phyloP scores from a whole-genome alignment of 1,139 yeast genomes.

The Candida dubliniensis region DNA sequence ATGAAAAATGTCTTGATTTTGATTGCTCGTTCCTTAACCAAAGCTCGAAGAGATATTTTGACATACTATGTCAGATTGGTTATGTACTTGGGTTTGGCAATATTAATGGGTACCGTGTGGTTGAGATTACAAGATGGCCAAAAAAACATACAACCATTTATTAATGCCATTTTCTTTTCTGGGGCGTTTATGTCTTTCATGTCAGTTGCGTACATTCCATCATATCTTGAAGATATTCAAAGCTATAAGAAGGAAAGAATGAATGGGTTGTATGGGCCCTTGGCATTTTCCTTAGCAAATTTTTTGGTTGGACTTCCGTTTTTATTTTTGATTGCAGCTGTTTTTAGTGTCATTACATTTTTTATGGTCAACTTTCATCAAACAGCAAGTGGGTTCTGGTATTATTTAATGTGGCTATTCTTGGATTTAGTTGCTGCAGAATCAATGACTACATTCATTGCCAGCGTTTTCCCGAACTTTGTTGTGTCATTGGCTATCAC shows the following conservation, averaged over 20 bases:
- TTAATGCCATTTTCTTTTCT: constrained; percentile 41
- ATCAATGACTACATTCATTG: constrained; percentile 35
- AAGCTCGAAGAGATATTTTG: constrained; percentile 34
- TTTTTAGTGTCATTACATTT: constrained; percentile 35
- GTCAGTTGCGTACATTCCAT: constrained; percentile 45
- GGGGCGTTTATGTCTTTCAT: constrained; percentile 47
- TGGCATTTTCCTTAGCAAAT: constrained; percentile 33
- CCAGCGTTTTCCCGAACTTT: constrained; percentile 35
- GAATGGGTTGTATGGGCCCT: constrained; percentile 40
- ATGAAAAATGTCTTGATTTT: constrained; percentile 17
- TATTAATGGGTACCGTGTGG: constrained; percentile 46
- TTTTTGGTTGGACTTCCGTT: constrained; percentile 39
- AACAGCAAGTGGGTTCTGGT: constrained; percentile 30
- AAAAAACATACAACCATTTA: constrained; percentile 34
- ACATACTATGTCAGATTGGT: constrained; percentile 37
- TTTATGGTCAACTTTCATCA: constrained; percentile 33
- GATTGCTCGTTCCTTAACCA: constrained; percentile 25
- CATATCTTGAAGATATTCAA: constrained; percentile 35
- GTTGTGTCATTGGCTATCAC: constrained; percentile 40
- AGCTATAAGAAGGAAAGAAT: constrained; percentile 30
- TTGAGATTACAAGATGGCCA: constrained; percentile 30
- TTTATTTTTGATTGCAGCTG: constrained; percentile 29
- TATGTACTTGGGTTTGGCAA: constrained; percentile 41
- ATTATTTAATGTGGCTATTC: constrained; percentile 37
- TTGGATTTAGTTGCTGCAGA: constrained; percentile 42